Base-by-base conservation (phyloP, 208 protist genomes). In the Leishmania tarentolae region DNA sequence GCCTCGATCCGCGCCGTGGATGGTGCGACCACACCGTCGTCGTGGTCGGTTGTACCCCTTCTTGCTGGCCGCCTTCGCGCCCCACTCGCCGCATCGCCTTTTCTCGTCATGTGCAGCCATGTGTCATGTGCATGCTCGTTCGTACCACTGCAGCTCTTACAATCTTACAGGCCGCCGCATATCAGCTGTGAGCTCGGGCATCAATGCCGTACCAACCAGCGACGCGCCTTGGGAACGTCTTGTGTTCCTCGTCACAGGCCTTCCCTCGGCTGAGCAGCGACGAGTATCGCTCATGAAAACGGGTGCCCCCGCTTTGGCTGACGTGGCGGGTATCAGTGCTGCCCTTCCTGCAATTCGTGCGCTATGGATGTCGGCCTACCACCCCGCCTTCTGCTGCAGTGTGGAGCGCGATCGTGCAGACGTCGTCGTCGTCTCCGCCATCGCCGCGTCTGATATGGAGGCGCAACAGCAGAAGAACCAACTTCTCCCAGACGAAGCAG, bases 401-500 rank as follows among this genome's bases (percentile, higher is more conserved):
- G n/a, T 19, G 11, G 37, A 15, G 17, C 40, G 50, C 31, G 5
- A 78, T 46, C 40, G 19, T 0, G n/a, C n/a, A n/a, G 19, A 65
- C 75, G 17, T 24, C 40, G 75, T n/a, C 56, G 7, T 31, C 7
- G 56, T 1, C 59, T n/a, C 37, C 21, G 59, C 40, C 59, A 44
- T 71, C 63, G 9, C 47, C 24, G 31, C 75, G 24, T 47, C 56
- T 11, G 44, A 37, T 35, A 15, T 8, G 56, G 44, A 19, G 44
- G 31, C 76, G 31, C 53, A 50, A 37, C 40, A 31, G 40, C 21
- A 72, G 24, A 40, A 70, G 61, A n/a, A 44, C 31, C 44, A 35
- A 24, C 76, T 79, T 5, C 15, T 87, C 19, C 83, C 83, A n/a
- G 46, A 71, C 8, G 84, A 87, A n/a, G 80, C 76, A n/a, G 76